Base-by-base conservation (phyloP, 495 filamentous ascomycete species). In the Ascodesmis nigricans region DNA sequence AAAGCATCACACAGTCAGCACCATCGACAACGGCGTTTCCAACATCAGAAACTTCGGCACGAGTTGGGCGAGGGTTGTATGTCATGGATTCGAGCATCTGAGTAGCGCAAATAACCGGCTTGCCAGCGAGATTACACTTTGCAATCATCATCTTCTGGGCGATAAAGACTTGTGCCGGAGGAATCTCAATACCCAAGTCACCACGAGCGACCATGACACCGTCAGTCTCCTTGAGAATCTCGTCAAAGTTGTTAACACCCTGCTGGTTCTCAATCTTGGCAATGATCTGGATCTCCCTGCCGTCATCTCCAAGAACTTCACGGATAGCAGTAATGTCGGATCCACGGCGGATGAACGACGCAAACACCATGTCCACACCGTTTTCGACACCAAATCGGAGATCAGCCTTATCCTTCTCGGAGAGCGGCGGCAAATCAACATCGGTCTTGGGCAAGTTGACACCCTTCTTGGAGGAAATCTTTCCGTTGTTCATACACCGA, bases 91-190 rank as follows among this genome's bases (percentile, higher is more conserved):
- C 87, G 41, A 97, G 66, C 75, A 81, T 80, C 58, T 82, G 73
- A 20, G 77, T 81, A 21, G 55, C 50, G 56, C 83, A 92, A 55
- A 95, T 92, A 52, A 81, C 79, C 42, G 87, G 87, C 68, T 97
- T 97, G 55, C 90, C 87, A 47, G 83, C 84, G 53, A 93, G 75
- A 66, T 97, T 97, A 69, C 90, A 95, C 73, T 93, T 95, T 56
- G 84, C 80, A 60, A 95, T 95, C 75, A 97, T 83, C 80, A 95
- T 95, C 73, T 97, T 97, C 67, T 97, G 87, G 30, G 87, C 87
- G 43, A 91, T 75, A 61, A 95, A 97, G 35, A 97, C 87, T 67
- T 97, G 90, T 34, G 84, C 78, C 23, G 90, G 82, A 13, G 87
- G 81, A 52, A 97, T 97, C 59, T 97, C 87, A 43, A 97, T 97